Conservation (phyloP, 352 stramenopile genomes). For the Globisporangium nunn region DNA sequence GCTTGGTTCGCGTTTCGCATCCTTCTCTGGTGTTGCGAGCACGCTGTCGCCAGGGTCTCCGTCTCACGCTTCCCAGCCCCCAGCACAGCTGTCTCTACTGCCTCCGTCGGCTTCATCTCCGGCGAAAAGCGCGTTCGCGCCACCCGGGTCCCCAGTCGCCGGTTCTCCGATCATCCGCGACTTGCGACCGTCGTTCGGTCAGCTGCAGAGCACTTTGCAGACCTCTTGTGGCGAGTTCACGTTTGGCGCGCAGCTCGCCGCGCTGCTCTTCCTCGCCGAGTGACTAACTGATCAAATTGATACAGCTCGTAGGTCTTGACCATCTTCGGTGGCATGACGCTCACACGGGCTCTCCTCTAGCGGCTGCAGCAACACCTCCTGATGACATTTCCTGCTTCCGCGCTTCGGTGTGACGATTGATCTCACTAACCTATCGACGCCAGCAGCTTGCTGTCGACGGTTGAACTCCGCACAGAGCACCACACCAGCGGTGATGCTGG, state of each 20-base stretch:
- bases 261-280: slow-evolving; percentile 31
- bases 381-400: too few relatives aligned
- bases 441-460: too few relatives aligned
- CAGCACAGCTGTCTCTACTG: neutral
- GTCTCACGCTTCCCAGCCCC: slow-evolving; percentile 10
- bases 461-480: too few relatives aligned
- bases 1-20: slow-evolving; percentile 28
- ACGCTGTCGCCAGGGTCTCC: slow-evolving; percentile 5
- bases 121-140: neutral
- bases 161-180: neutral
- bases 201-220: slow-evolving; percentile 23
- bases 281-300: too few relatives aligned
- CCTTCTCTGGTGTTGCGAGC: slow-evolving; percentile 23
- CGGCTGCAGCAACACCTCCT: too few relatives aligned
- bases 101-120: neutral
- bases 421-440: too few relatives aligned
- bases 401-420: too few relatives aligned
- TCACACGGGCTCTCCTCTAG: too few relatives aligned
- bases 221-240: slow-evolving; percentile 29
- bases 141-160: neutral
- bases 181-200: slow-evolving; percentile 19
- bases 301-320: too few relatives aligned
- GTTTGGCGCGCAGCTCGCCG: slow-evolving; percentile 31
- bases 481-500: too few relatives aligned
- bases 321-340: too few relatives aligned